Percentiles rank a stretch among this genome's conserved stretches.
Conservation (phyloP, 352 stramenopile species). For the Globisporangium perplexum region DNA sequence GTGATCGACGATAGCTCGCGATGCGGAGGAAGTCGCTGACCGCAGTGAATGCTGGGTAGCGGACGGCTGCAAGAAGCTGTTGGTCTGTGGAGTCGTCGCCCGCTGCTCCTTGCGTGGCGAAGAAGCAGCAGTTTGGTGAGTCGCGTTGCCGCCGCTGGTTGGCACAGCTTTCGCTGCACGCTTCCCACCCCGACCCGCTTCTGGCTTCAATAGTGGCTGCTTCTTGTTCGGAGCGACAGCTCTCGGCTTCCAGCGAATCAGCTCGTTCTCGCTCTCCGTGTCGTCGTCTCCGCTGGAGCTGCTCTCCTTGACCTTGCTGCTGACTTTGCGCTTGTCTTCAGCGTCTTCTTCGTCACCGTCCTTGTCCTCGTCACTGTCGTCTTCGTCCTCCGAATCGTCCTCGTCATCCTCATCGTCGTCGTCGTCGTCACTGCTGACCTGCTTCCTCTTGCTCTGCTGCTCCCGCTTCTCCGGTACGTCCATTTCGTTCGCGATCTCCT, state of each 20-base stretch:
- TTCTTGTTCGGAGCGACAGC: too few species aligned
- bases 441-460: neutral
- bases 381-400: neutral
- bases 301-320: neutral
- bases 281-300: neutral
- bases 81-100: neutral
- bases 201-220: too few species aligned
- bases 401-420: slow-evolving; percentile 1
- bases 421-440: neutral
- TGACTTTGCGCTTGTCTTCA: neutral
- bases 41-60: neutral
- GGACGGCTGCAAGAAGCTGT: neutral
- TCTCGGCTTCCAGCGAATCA: neutral
- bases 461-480: neutral
- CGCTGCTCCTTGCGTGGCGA: too few species aligned
- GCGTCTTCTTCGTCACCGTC: neutral
- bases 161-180: too few species aligned
- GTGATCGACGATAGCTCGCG: neutral
- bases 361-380: neutral
- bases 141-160: neutral
- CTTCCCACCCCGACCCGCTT: too few species aligned
- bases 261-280: neutral
- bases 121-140: too few species aligned
- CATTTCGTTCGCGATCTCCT: neutral
- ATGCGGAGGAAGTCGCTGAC: too few species aligned